Evolutionary conservation across 2,329 filamentous ascomycete species (phyloP), one percentile per base, ranked within the genome.

Genomic region (Aspergillus novoparasiticus): DNA sequence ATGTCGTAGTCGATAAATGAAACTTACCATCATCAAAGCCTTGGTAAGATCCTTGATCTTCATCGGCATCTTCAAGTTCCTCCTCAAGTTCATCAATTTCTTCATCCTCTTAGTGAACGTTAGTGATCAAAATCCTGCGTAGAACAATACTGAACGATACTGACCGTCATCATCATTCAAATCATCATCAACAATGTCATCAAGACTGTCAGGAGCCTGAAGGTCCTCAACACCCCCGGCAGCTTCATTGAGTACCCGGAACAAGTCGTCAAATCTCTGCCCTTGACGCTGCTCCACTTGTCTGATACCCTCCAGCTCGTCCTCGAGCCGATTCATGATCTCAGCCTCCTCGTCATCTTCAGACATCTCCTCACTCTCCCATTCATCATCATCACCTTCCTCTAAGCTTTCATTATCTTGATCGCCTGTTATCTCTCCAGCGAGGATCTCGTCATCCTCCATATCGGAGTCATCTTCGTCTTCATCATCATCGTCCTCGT

Each of bases 381-480:
- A 84, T 65, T 82, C 81, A 58, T 80, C 81, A 36, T 83, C 81
- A 57, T 82, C 79, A 19, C 75, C 81, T 59, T 80, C 81, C 48
- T 75, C 79, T 30, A 82, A 77, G 58, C 81, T 81, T 58, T 82
- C 80, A 65, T 84, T 82, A 66, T 82, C 84, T 58, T 87, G 83
- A 58, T 86, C 84, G 23, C 82, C 82, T 56, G 83, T 84, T 53
- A 86, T 85, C 61, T 85, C 86, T 57, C 79, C 80, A 32, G 83
- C 83, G 54, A 85, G 83, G 32, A 80, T 81, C 66, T 83, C 83
- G 67, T 80, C 79, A 59, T 82, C 80, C 63, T 83, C 81, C 67
- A 87, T 87, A 21, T 90, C 88, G 64, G 90, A 88, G 14, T 85
- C 83, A 34, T 84, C 83, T 36, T 86, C 84, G 51, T 84, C 83